Evolutionary conservation across 139 green algal species (phyloP).

Genomic region (Marvania coccoides): DNA sequence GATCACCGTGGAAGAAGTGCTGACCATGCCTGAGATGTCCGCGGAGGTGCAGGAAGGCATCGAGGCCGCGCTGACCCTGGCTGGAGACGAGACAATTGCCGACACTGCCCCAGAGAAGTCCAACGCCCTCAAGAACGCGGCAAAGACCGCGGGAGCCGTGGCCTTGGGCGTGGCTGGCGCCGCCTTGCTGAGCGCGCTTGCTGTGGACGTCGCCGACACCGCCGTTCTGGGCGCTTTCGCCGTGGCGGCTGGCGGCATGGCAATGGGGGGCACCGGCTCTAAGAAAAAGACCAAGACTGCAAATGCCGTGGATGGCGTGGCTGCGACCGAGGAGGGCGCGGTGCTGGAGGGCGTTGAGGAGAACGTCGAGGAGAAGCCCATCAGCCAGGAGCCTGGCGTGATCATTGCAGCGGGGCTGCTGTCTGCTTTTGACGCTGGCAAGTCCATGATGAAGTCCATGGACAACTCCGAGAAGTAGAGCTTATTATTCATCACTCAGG

Average conservation of each 20-base stretch:
- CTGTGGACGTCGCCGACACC: constrained; percentile 8
- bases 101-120: not conserved
- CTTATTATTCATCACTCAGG: no score
- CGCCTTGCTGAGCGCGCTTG: not conserved
- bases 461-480: no score
- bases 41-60: not conserved
- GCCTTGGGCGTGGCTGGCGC: constrained; percentile 7
- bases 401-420: not conserved
- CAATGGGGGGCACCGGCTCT: not conserved
- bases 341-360: no score
- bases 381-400: not conserved
- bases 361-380: not conserved
- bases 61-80: not conserved
- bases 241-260: not conserved
- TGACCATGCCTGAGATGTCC: not conserved
- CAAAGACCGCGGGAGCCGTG: constrained; percentile 8
- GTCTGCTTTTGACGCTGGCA: not conserved
- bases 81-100: not conserved
- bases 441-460: not conserved
- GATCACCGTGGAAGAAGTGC: not conserved
- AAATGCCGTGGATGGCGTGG: no score
- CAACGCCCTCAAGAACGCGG: not conserved
- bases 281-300: not conserved
- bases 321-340: not conserved
- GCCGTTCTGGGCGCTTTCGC: constrained; percentile 4